A percentile compares a stretch with the other conserved stretches of the same genome.
phyloP scores from a whole-genome alignment of 495 filamentous ascomycete species.

The Astrocystis sublimbata region DNA sequence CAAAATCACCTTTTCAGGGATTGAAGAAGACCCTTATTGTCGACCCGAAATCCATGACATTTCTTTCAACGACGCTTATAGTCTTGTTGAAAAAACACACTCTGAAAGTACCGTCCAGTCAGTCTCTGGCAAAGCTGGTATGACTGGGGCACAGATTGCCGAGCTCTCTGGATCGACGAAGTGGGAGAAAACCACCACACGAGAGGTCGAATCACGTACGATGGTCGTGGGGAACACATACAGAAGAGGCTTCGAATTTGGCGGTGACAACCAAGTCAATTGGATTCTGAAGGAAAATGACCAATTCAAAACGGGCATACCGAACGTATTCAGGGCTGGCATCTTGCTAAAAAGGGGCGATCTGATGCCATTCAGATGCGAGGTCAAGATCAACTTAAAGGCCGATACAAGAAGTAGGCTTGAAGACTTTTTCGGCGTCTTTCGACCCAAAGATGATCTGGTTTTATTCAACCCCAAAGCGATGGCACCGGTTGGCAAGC shows the following conservation, averaged over 20 bases:
- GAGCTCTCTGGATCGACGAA: not conserved
- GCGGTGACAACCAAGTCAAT: not conserved
- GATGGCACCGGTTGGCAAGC: not conserved
- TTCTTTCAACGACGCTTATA: not conserved
- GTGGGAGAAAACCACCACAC: not conserved
- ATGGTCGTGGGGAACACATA: not conserved
- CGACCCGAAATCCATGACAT: not conserved
- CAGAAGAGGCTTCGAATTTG: not conserved
- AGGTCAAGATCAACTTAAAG: not conserved
- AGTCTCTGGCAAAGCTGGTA: not conserved
- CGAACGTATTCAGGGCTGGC: not conserved
- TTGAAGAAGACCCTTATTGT: not conserved
- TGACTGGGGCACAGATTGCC: not conserved
- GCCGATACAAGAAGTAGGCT: not conserved
- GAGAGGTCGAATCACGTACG: not conserved
- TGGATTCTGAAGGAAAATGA: conserved; percentile 1
- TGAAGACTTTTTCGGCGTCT: not conserved
- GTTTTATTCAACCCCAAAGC: not conserved
- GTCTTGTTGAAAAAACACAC: not conserved
- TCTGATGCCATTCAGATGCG: not conserved
- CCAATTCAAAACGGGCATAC: not conserved
- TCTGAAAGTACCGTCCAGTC: not conserved
- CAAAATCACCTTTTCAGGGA: not conserved
- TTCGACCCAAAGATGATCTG: not conserved
- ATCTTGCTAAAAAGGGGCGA: not conserved